phyloP scores from a whole-genome alignment of 768 basidiomycete genomes.

The Pisolithus tinctorius region DNA sequence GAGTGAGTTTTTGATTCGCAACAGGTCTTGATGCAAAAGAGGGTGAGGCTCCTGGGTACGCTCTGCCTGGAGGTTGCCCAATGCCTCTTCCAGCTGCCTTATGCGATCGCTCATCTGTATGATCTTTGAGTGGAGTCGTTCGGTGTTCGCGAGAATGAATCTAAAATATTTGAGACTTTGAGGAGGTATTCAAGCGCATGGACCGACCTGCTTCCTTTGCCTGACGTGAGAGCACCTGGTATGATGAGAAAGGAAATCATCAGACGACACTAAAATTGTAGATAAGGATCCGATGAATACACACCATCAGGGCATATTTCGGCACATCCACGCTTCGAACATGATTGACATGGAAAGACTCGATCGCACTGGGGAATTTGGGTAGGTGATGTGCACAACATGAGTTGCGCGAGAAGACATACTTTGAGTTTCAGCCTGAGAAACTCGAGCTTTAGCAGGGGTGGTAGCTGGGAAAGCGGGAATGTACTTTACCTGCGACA shows the following conservation, averaged over 20 bases:
- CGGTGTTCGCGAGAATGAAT: constrained; percentile 64
- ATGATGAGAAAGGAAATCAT: not conserved
- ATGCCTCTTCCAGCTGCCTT: constrained; percentile 55
- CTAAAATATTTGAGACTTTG: constrained; percentile 23
- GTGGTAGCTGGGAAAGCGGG: not conserved
- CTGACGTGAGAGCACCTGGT: constrained; percentile 53
- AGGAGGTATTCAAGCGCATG: constrained; percentile 9
- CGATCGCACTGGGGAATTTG: constrained; percentile 46
- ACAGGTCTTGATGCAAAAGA: constrained; percentile 50
- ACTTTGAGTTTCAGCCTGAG: constrained; percentile 52
- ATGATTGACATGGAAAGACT: constrained; percentile 60
- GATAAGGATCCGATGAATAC: constrained; percentile 5
- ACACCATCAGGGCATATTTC: constrained; percentile 56
- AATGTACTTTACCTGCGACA: constrained; percentile 44
- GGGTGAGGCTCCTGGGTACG: constrained; percentile 42
- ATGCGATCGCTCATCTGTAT: constrained; percentile 56
- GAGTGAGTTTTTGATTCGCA: constrained; percentile 60
- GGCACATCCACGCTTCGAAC: constrained; percentile 59
- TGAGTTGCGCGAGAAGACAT: constrained; percentile 3
- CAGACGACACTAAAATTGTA: not conserved
- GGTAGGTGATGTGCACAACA: constrained; percentile 5
- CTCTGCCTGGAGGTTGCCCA: constrained; percentile 38
- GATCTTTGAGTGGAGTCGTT: constrained; percentile 60
- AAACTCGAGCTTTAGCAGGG: not conserved
- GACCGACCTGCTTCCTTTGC: constrained; percentile 54